Evolutionary conservation across 768 basidiomycete species (phyloP), one percentile per base, ranked within the genome.

Genomic region (Jaapia argillacea): DNA sequence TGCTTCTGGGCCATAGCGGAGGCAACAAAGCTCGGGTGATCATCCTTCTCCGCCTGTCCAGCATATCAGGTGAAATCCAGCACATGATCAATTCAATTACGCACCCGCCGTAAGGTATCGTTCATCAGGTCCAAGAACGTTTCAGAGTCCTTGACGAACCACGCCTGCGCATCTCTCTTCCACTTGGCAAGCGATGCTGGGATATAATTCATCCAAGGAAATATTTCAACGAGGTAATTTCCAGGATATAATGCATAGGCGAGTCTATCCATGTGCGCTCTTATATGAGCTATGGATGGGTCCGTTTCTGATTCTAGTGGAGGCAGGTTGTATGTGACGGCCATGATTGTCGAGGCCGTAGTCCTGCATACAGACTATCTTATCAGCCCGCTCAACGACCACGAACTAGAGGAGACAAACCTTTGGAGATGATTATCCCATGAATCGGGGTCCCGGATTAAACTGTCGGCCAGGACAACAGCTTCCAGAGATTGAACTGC

Each of bases 211-310:
- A 68, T 57, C 45, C 52, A 58, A 2, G 62, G 58, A 41, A 67
- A 62, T 40, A 60, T 54, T 44, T 67, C 66, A 20, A 66, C 65
- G 21, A 62, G 23, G 45, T 60, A 59, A 23, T 57, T 53, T 2
- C 68, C 68, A 27, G 66, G 67, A 26, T 56, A 53, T 6, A 57
- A 56, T 2, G 68, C 63, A 6, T 51, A 51, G 12, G 59, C 58
- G 13, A 67, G 43, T 6, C 63, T 54, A 5, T 48, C 36, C 6
- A 58, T 48, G 24, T 58, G 51, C 31, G 51, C 49, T 31, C 53
- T 48, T 10, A 64, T 53, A 10, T 50, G 47, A 10, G 36, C 45
- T 25, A 64, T 40, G 6, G 46, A 12, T 5, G 36, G 39, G 35
- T 54, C 54, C 20, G 41, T 27, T 23, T 52, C 51, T 5, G 51